These are phyloP conservation scores for Aspergillus sclerotioniger DNA, from an alignment of 495 filamentous ascomycete species.

Conservation along the genomic window DNA sequence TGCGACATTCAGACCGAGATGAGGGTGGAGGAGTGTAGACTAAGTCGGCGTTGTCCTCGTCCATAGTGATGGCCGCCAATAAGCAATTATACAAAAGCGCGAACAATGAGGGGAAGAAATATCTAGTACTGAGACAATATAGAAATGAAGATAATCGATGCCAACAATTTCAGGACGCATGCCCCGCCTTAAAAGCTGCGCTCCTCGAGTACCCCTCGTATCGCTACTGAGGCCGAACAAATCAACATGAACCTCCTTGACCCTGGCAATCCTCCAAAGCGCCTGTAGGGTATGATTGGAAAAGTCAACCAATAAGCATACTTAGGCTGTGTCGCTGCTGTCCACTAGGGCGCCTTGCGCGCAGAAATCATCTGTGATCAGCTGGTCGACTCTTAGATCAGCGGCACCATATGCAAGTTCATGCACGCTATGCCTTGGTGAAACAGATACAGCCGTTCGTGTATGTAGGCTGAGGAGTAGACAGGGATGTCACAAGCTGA, in stretches of 20 bases:
- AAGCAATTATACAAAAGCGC: not conserved
- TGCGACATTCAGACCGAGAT: conserved; percentile 38
- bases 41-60: conserved; percentile 36
- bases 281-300: not conserved
- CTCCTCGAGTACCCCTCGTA: not conserved
- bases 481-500: conserved; percentile 4
- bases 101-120: conserved; percentile 1
- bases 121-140: not conserved
- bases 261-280: conserved; percentile 1
- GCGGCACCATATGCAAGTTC: conserved; percentile 14
- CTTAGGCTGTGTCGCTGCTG: not conserved
- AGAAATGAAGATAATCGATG: not conserved
- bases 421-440: conserved; percentile 3
- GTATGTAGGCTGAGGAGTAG: not conserved
- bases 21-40: conserved; percentile 31
- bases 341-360: not conserved
- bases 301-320: conserved; percentile 13
- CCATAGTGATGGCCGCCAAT: conserved; percentile 20
- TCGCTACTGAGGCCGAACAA: conserved; percentile 5
- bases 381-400: conserved; percentile 4
- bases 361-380: conserved; percentile 1
- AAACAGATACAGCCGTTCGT: not conserved
- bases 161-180: not conserved
- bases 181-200: not conserved
- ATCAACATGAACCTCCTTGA: conserved; percentile 9